Conservation (phyloP, 1,139 yeast genomes). For the Pichia sp. region DNA sequence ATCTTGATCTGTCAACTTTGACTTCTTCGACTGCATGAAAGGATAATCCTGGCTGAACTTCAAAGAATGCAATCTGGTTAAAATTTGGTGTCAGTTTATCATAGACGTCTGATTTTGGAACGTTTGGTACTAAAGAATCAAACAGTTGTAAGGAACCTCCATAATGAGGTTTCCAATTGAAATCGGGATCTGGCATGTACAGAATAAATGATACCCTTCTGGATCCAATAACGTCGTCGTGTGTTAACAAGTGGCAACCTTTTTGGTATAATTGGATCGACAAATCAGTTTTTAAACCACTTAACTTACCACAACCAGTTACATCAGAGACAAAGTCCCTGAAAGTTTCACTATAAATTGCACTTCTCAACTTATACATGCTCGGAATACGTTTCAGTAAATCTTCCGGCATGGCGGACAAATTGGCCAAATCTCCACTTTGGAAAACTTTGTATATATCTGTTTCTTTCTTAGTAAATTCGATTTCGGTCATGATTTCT, state of each 20-base stretch:
- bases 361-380: slow-evolving; percentile 69
- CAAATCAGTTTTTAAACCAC: slow-evolving; percentile 88
- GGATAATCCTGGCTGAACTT: slow-evolving; percentile 91
- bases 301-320: slow-evolving; percentile 82
- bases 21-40: slow-evolving; percentile 99
- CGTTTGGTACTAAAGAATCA: slow-evolving; percentile 82
- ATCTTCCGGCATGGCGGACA: slow-evolving; percentile 74
- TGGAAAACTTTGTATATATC: slow-evolving; percentile 94
- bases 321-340: slow-evolving; percentile 74
- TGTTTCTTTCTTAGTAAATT: slow-evolving; percentile 91
- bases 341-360: slow-evolving; percentile 78
- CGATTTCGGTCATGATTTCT: slow-evolving; percentile 77
- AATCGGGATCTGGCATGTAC: slow-evolving; percentile 88
- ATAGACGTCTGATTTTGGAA: slow-evolving; percentile 72
- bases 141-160: slow-evolving; percentile 91
- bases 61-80: slow-evolving; percentile 92
- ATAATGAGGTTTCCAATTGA: slow-evolving; percentile 75
- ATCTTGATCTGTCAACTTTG: slow-evolving; percentile 75
- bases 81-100: slow-evolving; percentile 80
- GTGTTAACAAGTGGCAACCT: slow-evolving; percentile 90
- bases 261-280: slow-evolving; percentile 84
- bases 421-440: slow-evolving; percentile 90
- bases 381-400: slow-evolving; percentile 71
- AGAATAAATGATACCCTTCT: slow-evolving; percentile 88
- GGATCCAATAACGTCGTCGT: slow-evolving; percentile 96